phyloP scores from a whole-genome alignment of 2,329 filamentous ascomycete species.

The Colletotrichum orchidophilum region DNA sequence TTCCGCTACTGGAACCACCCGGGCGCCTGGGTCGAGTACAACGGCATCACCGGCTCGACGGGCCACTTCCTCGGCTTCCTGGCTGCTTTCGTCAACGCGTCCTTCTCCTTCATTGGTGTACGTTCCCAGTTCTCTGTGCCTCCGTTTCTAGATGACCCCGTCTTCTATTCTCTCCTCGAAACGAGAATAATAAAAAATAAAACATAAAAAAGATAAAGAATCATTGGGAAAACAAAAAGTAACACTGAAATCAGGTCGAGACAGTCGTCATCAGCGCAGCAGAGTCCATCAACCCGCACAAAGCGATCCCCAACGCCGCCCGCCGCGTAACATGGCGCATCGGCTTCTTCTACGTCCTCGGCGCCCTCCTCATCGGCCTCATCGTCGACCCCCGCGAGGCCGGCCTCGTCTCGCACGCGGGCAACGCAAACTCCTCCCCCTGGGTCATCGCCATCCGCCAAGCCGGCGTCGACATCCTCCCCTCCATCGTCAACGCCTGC shows the following conservation, averaged over 20 bases:
- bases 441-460: slow-evolving; percentile 56
- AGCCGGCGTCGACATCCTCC: slow-evolving; percentile 48
- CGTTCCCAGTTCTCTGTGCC: no score
- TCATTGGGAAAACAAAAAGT: background rate
- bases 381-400: slow-evolving; percentile 50
- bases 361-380: slow-evolving; percentile 54
- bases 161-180: background rate
- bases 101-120: slow-evolving; percentile 34
- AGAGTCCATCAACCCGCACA: slow-evolving; percentile 52
- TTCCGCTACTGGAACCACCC: slow-evolving; percentile 56
- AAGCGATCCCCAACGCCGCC: slow-evolving; percentile 54
- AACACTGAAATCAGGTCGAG: slow-evolving; percentile 45
- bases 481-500: slow-evolving; percentile 59
- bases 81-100: slow-evolving; percentile 63
- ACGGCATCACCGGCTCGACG: slow-evolving; percentile 57
- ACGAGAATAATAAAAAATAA: background rate
- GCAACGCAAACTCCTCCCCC: slow-evolving; percentile 50
- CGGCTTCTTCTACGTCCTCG: slow-evolving; percentile 55
- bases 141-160: no score
- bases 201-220: no score
- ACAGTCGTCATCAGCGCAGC: slow-evolving; percentile 53
- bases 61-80: slow-evolving; percentile 66
- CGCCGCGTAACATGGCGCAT: slow-evolving; percentile 56
- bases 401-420: slow-evolving; percentile 49
- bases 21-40: slow-evolving; percentile 57